Percentiles rank a stretch among this genome's conserved stretches.
These are phyloP conservation scores for Emydomyces testavorans DNA, from an alignment of 2,329 filamentous ascomycete genomes.

Conservation along the genomic window DNA sequence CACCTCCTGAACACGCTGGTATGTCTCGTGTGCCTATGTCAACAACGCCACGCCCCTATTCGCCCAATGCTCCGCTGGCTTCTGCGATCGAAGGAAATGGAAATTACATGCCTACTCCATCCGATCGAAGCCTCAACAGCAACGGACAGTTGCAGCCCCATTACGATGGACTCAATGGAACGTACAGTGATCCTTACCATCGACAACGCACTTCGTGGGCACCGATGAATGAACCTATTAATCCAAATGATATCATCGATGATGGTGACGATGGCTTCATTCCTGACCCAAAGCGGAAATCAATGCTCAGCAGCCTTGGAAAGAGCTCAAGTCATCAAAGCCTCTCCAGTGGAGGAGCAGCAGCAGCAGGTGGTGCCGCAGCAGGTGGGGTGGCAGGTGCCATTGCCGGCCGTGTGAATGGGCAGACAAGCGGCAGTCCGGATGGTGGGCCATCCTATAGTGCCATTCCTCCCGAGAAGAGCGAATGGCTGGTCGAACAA, in stretches of 20 bases:
- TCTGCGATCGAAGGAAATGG: neutral
- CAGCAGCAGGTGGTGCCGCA: constrained; percentile 29
- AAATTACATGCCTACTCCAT: neutral
- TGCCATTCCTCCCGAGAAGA: constrained; percentile 51
- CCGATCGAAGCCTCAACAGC: neutral
- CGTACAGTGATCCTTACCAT: constrained; percentile 55
- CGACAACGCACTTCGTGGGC: constrained; percentile 44
- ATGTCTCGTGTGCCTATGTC: neutral
- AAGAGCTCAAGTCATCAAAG: constrained; percentile 30
- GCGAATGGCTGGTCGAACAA: constrained; percentile 51
- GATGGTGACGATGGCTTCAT: constrained; percentile 78
- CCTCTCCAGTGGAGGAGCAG: constrained; percentile 37
- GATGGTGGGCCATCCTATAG: constrained; percentile 44
- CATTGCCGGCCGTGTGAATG: constrained; percentile 32
- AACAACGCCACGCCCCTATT: neutral
- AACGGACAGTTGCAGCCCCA: constrained; percentile 9
- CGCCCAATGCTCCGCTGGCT: neutral
- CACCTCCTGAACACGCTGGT: neutral
- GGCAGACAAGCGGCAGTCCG: constrained; percentile 25
- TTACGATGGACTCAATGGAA: constrained; percentile 25
- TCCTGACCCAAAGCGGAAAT: constrained; percentile 42
- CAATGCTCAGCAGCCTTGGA: constrained; percentile 45
- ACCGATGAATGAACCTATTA: constrained; percentile 45
- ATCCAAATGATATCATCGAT: constrained; percentile 71
- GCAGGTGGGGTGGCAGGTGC: constrained; percentile 36